phyloP scores from a whole-genome alignment of 345 rosid species.

The Populus davidiana region DNA sequence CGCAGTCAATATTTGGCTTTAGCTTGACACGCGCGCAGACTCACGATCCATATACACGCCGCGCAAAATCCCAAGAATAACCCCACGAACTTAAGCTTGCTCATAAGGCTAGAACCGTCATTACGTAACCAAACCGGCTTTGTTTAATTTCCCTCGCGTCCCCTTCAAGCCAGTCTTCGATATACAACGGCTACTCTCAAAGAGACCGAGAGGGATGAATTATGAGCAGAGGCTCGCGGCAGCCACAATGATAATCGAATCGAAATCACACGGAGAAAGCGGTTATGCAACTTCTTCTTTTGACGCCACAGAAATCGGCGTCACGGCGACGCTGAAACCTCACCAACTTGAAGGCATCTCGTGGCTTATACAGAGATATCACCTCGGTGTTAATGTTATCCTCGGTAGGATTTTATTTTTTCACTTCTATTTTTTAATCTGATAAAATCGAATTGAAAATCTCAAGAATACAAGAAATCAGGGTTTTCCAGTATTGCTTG shows the following conservation, averaged over 20 bases:
- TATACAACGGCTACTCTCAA: constrained; percentile 1
- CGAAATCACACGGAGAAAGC: constrained; percentile 28
- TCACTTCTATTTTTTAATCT: background rate
- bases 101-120: background rate
- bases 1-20: no score
- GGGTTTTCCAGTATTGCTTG: no score
- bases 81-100: background rate
- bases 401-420: constrained; percentile 41
- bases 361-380: constrained; percentile 69
- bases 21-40: no score
- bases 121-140: background rate
- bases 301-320: constrained; percentile 43
- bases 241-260: constrained; percentile 42
- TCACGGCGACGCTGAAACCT: constrained; percentile 62
- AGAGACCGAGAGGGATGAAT: constrained; percentile 34
- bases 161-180: constrained; percentile 2
- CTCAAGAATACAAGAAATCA: background rate
- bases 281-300: background rate
- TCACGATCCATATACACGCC: no score
- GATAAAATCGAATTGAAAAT: background rate
- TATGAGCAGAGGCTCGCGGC: constrained; percentile 63
- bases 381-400: constrained; percentile 72
- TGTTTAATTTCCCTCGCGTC: background rate
- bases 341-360: constrained; percentile 77
- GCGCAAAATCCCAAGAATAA: background rate